Base-by-base conservation (phyloP, 768 basidiomycete species). In the Auriculariales sp. region DNA sequence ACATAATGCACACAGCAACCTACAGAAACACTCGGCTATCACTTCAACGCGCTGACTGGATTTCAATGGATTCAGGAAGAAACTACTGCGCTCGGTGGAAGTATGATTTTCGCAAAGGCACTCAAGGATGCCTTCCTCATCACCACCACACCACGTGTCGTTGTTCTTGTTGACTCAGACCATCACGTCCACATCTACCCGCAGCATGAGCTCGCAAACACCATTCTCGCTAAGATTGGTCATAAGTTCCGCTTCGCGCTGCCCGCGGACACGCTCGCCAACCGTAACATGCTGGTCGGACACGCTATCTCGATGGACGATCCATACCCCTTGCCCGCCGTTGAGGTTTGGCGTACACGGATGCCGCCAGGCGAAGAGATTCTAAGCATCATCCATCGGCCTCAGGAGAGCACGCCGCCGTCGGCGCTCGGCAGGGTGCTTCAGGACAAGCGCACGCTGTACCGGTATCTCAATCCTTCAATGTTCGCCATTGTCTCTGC, bases 401-500 rank as follows among this genome's bases (percentile, higher is more conserved):
- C 68, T 9, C 57, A 68, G 52, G 71, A 71, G 49, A n/a, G n/a
- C n/a, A n/a, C n/a, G n/a, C 74, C 78, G 1, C 67, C 89, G 29
- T 90, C 92, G 0, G 84, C 81, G 1, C 64, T 83, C 28, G 94
- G 93, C 3, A 81, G 81, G 57, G 90, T 94, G 3, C 68, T 89
- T 3, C 92, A 87, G 2, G 83, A 93, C 62, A 78, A 91, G 48
- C 80, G 78, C 31, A 92, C 91, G 28, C 62, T 97, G 51, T 94
- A 95, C 71, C 97, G 97, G 66, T 94, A 95, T 59, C 72, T 97
- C 53, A 94, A 94, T 61, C 83, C 83, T 6, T 79, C 88, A 56
- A 56, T 92, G 29, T 70, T 82, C 46, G 75, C 77, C 6, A 68
- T 89, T 31, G 65, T 82, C 28, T 88, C 88, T 4, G 63, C 69